Evolutionary conservation across 768 basidiomycete species (phyloP), one percentile per base, ranked within the genome.

Genomic region (Crucibulum laeve): DNA sequence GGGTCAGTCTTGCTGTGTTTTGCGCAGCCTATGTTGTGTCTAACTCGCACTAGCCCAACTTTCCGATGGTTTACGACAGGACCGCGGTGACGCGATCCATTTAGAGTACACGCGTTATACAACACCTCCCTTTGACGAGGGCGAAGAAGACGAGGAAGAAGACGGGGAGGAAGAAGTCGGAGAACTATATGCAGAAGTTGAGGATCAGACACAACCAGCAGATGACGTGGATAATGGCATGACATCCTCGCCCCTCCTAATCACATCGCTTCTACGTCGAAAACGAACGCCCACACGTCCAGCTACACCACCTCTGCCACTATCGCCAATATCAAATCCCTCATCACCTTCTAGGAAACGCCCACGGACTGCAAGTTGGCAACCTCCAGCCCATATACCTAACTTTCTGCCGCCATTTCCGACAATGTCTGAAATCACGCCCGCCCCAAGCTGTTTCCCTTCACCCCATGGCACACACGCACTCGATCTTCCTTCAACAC

Each of bases 361-460:
- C 35, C 64, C 71, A 22, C 70, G 84, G 22, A 73, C 67, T 22
- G 55, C 72, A 2, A 69, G 65, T 47, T 87, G 84, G 83, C 62
- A 74, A 17, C 74, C 82, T 1, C 82, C 82, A 53, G 63, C 72
- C 38, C 71, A 86, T 55, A 70, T 88, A 42, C 85, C 85, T 11
- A 65, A 74, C 48, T 82, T 80, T 50, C 60, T 88, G 3, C 85
- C 85, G 1, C 82, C 84, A 0, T 86, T 87, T 55, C 85, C 85
- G 17, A 60, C 57, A 21, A 43, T 62, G 15, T 49, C 54, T 15
- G 63, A 62, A 23, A 53, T 53, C 14, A 47, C 55, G 15, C 61
- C 64, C 22, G 61, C 63, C 44, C 51, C 44, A 43, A 59, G 52
- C 46, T 53, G 21, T 22, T 51, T 40, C 25, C 49, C 61, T 40